Percentiles rank a stretch among this genome's conserved stretches.
Conservation (phyloP, 31 red algal genomes). For the Asparagopsis taxiformis region DNA sequence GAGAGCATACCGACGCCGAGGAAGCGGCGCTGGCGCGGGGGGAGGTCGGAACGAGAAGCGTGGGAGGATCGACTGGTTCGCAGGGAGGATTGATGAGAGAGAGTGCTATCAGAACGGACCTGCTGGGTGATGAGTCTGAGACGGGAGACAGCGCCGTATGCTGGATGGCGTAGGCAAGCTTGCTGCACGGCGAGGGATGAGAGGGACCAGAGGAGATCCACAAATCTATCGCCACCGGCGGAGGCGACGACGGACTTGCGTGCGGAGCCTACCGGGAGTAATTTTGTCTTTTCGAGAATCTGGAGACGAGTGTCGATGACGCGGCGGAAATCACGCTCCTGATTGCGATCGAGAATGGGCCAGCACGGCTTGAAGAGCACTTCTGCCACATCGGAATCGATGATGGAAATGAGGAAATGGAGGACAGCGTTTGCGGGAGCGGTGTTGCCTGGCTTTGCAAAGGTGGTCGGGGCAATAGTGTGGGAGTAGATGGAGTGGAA, state of each 20-base stretch:
- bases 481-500: constrained; percentile 42
- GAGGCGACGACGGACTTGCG: constrained; percentile 38
- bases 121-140: constrained; percentile 1
- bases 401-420: constrained; percentile 50
- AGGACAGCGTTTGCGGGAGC: constrained; percentile 30
- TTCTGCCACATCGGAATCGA: constrained; percentile 20
- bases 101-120: constrained; percentile 1
- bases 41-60: neutral
- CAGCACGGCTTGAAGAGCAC: constrained; percentile 48
- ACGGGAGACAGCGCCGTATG: constrained; percentile 30
- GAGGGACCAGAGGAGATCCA: constrained; percentile 43
- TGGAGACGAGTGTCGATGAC: constrained; percentile 45
- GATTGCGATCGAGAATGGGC: constrained; percentile 58
- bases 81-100: constrained; percentile 16
- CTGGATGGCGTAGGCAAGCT: constrained; percentile 38
- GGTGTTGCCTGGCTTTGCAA: constrained; percentile 28
- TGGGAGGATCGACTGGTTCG: constrained; percentile 19
- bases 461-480: constrained; percentile 27
- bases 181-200: constrained; percentile 45
- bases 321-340: constrained; percentile 65
- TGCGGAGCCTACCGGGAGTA: constrained; percentile 34
- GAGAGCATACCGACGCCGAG: constrained; percentile 28
- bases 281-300: constrained; percentile 40
- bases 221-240: constrained; percentile 49
- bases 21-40: constrained; percentile 17